A percentile compares a stretch with the other conserved stretches of the same genome.
Evolutionary conservation across 23 red algal genomes (phyloP).

Genomic region (Agarophyton chilense): DNA sequence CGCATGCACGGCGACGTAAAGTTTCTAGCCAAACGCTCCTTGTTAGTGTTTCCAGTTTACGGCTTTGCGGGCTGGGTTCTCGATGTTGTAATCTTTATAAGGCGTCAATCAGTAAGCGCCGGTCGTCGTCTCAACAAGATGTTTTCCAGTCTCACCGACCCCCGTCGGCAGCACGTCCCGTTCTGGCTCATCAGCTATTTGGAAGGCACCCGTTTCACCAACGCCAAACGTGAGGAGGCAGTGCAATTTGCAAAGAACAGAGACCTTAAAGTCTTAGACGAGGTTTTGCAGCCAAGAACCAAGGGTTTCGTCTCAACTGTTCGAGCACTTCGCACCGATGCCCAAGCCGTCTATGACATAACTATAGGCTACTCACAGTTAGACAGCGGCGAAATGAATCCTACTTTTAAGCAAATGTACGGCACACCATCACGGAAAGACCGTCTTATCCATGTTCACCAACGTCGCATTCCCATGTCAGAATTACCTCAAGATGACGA

Average conservation of each 20-base stretch:
- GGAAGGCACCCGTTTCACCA: slow-evolving; percentile 87
- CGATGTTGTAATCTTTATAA: slow-evolving; percentile 93
- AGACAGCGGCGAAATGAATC: slow-evolving; percentile 24
- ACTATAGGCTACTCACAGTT: slow-evolving; percentile 79
- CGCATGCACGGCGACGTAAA: slow-evolving; percentile 91
- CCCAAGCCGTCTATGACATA: slow-evolving; percentile 82
- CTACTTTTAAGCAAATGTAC: slow-evolving; percentile 57
- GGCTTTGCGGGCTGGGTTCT: slow-evolving; percentile 87
- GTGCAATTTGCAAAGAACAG: slow-evolving; percentile 78
- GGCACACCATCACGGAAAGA: slow-evolving; percentile 34
- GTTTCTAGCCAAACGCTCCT: slow-evolving; percentile 92
- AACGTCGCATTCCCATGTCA: slow-evolving; percentile 69
- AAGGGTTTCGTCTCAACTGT: slow-evolving; percentile 80
- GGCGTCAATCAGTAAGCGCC: slow-evolving; percentile 62
- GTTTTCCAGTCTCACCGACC: slow-evolving; percentile 80
- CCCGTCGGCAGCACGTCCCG: slow-evolving; percentile 47
- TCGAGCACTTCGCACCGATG: slow-evolving; percentile 40
- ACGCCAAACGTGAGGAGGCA: slow-evolving; percentile 50
- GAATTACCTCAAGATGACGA: slow-evolving; percentile 68
- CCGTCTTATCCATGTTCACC: slow-evolving; percentile 79
- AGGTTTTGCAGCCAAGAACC: slow-evolving; percentile 80
- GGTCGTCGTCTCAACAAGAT: slow-evolving; percentile 48
- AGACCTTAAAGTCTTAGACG: slow-evolving; percentile 67
- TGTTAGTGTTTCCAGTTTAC: slow-evolving; percentile 85
- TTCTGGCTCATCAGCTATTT: slow-evolving; percentile 92